Evolutionary conservation across 345 rosid genomes (phyloP).

Genomic region (Brassica carinata): DNA sequence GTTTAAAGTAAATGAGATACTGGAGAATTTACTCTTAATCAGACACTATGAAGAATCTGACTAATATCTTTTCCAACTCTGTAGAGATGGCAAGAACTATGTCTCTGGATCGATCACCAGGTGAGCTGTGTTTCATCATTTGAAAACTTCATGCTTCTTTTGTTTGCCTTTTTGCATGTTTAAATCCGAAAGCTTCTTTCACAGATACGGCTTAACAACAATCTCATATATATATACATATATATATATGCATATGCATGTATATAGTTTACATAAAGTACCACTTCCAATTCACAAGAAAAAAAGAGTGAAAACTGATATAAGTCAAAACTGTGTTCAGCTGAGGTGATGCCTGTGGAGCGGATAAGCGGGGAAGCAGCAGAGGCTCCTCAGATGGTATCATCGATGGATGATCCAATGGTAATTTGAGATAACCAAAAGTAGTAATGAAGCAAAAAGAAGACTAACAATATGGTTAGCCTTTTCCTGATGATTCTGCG

Average conservation of each 20-base stretch:
- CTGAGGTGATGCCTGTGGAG: conserved; percentile 54
- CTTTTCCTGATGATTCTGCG: conserved; percentile 40
- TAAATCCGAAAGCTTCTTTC: conserved; percentile 2
- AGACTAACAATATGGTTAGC: conserved; percentile 31
- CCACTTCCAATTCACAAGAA: not conserved
- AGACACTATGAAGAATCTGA: conserved; percentile 26
- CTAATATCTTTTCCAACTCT: conserved; percentile 20
- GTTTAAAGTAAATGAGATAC: not conserved
- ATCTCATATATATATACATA: not conserved
- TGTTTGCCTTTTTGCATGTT: conserved; percentile 2
- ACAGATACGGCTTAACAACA: not conserved
- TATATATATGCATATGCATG: not conserved
- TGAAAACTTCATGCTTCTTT: conserved; percentile 5
- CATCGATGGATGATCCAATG: conserved; percentile 79
- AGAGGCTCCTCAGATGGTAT: conserved; percentile 59
- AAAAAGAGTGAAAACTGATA: not conserved
- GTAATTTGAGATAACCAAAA: conserved; percentile 47
- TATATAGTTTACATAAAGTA: not conserved
- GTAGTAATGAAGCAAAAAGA: conserved; percentile 6
- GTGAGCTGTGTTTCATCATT: conserved; percentile 3
- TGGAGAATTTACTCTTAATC: not conserved
- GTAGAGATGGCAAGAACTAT: conserved; percentile 45
- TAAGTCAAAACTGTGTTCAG: conserved; percentile 39
- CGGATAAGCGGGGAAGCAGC: conserved; percentile 49
- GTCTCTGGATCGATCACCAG: conserved; percentile 44